A percentile compares a stretch with the other conserved stretches of the same genome.
phyloP scores from a whole-genome alignment of 2,329 filamentous ascomycete genomes.

The Plectosphaerella cucumerina region DNA sequence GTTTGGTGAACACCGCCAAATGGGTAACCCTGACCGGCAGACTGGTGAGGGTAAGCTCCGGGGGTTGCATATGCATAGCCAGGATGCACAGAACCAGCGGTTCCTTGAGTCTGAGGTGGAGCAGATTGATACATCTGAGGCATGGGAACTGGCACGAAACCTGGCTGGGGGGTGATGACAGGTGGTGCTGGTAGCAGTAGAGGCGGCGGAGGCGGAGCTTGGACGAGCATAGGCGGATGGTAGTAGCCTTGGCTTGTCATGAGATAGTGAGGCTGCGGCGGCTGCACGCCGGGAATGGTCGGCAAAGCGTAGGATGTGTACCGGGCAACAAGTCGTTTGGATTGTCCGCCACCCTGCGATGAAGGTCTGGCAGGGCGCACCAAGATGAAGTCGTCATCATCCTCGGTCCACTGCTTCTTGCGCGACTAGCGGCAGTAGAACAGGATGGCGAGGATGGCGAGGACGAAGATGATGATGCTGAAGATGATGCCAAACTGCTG shows the following conservation, averaged over 20 bases:
- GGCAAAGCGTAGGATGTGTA: background rate
- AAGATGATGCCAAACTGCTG: slow-evolving; percentile 36
- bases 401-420: slow-evolving; percentile 3
- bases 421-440: slow-evolving; percentile 25
- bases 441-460: slow-evolving; percentile 19
- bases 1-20: too few relatives aligned
- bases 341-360: background rate
- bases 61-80: background rate
- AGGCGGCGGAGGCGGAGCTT: background rate
- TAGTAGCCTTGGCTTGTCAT: background rate
- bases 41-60: background rate
- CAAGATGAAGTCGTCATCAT: background rate
- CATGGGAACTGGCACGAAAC: background rate
- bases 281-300: background rate
- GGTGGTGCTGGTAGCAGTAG: background rate
- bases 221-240: background rate
- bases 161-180: background rate
- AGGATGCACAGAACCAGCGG: background rate
- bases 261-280: background rate
- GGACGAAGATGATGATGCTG: slow-evolving; percentile 23
- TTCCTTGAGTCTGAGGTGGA: background rate
- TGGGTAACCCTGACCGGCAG: background rate
- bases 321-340: background rate
- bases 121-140: background rate
- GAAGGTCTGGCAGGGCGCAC: background rate